A percentile compares a stretch with the other conserved stretches of the same genome.
Evolutionary conservation across 2,329 filamentous ascomycete species (phyloP).

Genomic region (Apiospora aurea): DNA sequence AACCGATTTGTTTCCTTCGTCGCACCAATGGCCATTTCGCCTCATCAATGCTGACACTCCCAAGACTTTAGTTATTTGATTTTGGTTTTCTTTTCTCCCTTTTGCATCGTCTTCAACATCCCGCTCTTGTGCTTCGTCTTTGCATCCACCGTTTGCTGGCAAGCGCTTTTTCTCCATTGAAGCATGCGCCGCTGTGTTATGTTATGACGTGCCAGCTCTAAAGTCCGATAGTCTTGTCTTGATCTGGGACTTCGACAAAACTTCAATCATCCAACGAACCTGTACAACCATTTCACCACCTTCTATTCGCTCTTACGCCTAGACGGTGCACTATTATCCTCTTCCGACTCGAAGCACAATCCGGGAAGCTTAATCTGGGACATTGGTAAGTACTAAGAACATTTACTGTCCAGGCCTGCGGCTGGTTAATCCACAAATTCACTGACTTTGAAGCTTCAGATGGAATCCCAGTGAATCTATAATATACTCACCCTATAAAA

Average conservation of each 20-base stretch:
- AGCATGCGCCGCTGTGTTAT: background rate
- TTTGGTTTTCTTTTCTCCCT: background rate
- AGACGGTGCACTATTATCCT: background rate
- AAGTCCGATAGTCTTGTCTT: conserved; percentile 5
- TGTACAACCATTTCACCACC: background rate
- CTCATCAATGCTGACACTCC: background rate
- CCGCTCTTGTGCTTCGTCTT: background rate
- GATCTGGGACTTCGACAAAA: background rate
- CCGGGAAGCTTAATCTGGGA: background rate
- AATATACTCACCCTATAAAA: background rate
- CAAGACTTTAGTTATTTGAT: background rate
- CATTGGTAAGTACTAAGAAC: background rate
- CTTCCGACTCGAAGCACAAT: background rate
- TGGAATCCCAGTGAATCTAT: background rate
- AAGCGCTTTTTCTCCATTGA: conserved; percentile 3
- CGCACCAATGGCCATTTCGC: background rate
- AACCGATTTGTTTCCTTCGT: conserved; percentile 18
- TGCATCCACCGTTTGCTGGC: conserved; percentile 14
- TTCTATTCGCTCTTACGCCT: background rate
- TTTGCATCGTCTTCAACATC: background rate
- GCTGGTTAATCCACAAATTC: background rate
- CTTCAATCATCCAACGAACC: background rate
- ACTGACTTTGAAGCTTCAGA: background rate
- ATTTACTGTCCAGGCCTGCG: background rate
- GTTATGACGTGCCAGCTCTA: conserved; percentile 9